These are phyloP conservation scores for Detonula confervacea DNA, from an alignment of 352 stramenopile species.

Conservation along the genomic window DNA sequence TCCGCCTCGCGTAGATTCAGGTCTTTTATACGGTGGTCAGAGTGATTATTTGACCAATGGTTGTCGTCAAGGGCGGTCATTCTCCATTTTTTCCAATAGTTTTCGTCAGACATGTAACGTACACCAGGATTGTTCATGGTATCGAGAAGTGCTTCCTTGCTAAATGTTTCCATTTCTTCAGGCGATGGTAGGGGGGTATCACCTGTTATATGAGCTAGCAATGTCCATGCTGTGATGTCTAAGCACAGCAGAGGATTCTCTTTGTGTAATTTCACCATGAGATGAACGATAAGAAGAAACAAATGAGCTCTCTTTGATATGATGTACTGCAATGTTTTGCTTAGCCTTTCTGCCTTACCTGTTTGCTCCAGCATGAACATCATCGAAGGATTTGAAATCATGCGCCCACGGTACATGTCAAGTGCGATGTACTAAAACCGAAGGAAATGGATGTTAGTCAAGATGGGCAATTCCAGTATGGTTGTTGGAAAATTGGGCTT, in stretches of 20 bases:
- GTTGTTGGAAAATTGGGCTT: background rate
- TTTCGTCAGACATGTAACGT: conserved; percentile 15
- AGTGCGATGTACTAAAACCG: background rate
- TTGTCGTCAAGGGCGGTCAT: background rate
- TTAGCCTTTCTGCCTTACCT: too few species aligned
- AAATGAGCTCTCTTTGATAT: too few species aligned
- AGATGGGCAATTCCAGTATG: too few species aligned
- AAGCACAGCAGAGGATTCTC: conserved; percentile 40
- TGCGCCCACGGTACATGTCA: conserved; percentile 40
- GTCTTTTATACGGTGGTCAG: background rate
- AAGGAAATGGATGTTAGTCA: too few species aligned
- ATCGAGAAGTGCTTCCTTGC: conserved; percentile 31
- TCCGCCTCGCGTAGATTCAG: conserved; percentile 8
- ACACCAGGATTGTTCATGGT: conserved; percentile 29
- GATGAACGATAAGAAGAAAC: too few species aligned
- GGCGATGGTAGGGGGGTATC: conserved; percentile 20
- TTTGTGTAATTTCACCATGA: too few species aligned
- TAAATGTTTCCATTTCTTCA: conserved; percentile 52
- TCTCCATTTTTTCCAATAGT: conserved; percentile 17
- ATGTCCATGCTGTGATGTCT: conserved; percentile 53
- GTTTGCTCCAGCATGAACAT: conserved; percentile 53
- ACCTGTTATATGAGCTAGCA: conserved; percentile 43
- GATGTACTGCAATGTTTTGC: too few species aligned
- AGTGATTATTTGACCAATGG: conserved; percentile 33
- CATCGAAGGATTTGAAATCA: conserved; percentile 61